phyloP scores from a whole-genome alignment of 1,284 basidiomycete species.

The Trichosporon faecale region DNA sequence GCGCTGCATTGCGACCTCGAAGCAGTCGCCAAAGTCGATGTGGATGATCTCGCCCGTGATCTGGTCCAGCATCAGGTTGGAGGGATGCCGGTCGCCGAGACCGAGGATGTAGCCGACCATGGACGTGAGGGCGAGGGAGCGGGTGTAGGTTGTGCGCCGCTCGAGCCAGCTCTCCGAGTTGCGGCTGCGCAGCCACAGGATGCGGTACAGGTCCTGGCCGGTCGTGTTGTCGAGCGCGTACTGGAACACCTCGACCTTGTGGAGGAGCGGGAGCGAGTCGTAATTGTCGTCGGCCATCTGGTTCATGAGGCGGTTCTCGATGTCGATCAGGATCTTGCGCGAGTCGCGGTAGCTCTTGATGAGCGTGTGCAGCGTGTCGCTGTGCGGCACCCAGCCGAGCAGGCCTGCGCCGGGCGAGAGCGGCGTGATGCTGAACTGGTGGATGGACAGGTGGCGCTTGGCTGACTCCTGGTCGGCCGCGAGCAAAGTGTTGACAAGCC shows the following conservation, averaged over 20 bases:
- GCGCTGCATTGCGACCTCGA: slow-evolving; percentile 89
- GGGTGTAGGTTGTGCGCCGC: slow-evolving; percentile 91
- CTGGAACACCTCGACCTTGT: slow-evolving; percentile 99
- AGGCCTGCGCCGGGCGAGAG: slow-evolving; percentile 95
- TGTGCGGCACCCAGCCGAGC: slow-evolving; percentile 93
- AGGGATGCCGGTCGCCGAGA: slow-evolving; percentile 96
- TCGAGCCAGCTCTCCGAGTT: slow-evolving; percentile 99
- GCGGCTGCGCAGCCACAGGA: slow-evolving; percentile 91
- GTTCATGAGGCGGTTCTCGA: slow-evolving; percentile 97
- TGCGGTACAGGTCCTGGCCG: slow-evolving; percentile 97
- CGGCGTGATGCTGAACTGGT: slow-evolving; percentile 89
- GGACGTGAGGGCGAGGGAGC: slow-evolving; percentile 90
- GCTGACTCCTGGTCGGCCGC: slow-evolving; percentile 91
- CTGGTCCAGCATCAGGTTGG: slow-evolving; percentile 89
- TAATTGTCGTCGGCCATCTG: slow-evolving; percentile 99
- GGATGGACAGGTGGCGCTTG: slow-evolving; percentile 93
- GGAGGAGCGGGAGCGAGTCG: slow-evolving; percentile 86
- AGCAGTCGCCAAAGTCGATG: slow-evolving; percentile 96
- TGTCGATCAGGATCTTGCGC: slow-evolving; percentile 93
- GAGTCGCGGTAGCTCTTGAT: slow-evolving; percentile 94
- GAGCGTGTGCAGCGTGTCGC: slow-evolving; percentile 95
- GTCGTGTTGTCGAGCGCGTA: slow-evolving; percentile 98
- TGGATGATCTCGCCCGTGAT: slow-evolving; percentile 93
- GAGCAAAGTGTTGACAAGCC: slow-evolving; percentile 91
- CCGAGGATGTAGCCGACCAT: slow-evolving; percentile 98